These are phyloP conservation scores for Trichoderma gracile DNA, from an alignment of 2,329 filamentous ascomycete species.

Conservation along the genomic window DNA sequence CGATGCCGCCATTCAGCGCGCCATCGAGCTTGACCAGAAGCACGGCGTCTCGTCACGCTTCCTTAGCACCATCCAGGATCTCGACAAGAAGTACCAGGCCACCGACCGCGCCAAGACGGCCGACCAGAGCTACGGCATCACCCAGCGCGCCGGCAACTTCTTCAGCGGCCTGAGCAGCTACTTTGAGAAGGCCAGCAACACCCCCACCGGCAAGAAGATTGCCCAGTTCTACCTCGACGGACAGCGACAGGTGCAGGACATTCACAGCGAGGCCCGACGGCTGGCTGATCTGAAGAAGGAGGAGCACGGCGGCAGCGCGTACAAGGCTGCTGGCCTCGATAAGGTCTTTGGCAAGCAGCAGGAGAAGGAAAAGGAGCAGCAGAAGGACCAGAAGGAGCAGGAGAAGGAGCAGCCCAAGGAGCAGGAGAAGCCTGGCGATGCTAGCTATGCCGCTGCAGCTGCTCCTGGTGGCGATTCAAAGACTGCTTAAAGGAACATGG, in stretches of 20 bases:
- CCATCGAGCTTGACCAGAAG: slow-evolving; percentile 84
- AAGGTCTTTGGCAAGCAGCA: slow-evolving; percentile 57
- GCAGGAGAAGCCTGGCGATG: too few species aligned
- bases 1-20: slow-evolving; percentile 72
- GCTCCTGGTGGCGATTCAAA: slow-evolving; percentile 8
- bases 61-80: slow-evolving; percentile 69
- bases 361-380: slow-evolving; percentile 26
- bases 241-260: slow-evolving; percentile 88
- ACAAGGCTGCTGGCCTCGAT: slow-evolving; percentile 60
- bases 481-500: slow-evolving; percentile 8
- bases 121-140: slow-evolving; percentile 82
- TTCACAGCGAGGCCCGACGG: slow-evolving; percentile 86
- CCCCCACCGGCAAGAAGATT: slow-evolving; percentile 84
- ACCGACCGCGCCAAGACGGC: slow-evolving; percentile 81
- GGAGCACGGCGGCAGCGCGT: slow-evolving; percentile 58
- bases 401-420: too few species aligned
- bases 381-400: too few species aligned
- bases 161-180: slow-evolving; percentile 74
- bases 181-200: slow-evolving; percentile 89
- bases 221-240: slow-evolving; percentile 84
- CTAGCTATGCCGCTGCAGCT: not conserved
- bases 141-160: slow-evolving; percentile 66
- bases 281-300: slow-evolving; percentile 84
- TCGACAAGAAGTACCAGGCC: slow-evolving; percentile 85
- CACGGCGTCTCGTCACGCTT: slow-evolving; percentile 84